A percentile compares a stretch with the other conserved stretches of the same genome.
Evolutionary conservation across 208 protist genomes (phyloP).

Genomic region (Acanthamoeba pearcei): DNA sequence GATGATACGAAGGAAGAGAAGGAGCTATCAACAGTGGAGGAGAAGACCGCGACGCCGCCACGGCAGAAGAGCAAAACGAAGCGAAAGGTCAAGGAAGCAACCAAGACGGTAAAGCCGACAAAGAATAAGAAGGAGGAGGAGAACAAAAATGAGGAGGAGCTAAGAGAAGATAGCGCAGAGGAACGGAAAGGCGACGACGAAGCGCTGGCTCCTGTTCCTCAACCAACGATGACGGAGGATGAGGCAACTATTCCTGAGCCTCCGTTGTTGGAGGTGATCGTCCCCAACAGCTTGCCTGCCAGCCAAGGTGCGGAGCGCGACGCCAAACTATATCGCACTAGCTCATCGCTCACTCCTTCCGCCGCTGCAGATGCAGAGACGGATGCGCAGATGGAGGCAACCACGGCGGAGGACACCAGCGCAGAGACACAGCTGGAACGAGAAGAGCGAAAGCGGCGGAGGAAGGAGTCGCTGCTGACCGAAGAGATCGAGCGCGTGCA

Average conservation of each 20-base stretch:
- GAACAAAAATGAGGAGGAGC: not conserved
- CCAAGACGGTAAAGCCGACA: not conserved
- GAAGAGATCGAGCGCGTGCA: constrained; percentile 23
- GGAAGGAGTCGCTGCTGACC: constrained; percentile 22
- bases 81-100: not conserved
- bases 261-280: not conserved
- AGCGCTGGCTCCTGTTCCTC: not conserved
- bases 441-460: not conserved
- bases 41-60: too few relatives aligned
- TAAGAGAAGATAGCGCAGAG: not conserved
- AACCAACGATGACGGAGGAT: not conserved
- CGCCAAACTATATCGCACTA: not conserved
- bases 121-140: not conserved
- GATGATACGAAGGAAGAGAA: too few relatives aligned
- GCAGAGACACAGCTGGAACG: not conserved
- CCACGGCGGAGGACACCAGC: not conserved
- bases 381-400: not conserved
- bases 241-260: not conserved
- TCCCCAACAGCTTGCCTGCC: constrained; percentile 10
- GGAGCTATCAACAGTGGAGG: too few relatives aligned
- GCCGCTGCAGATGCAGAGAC: too few relatives aligned
- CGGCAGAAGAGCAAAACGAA: not conserved
- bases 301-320: not conserved
- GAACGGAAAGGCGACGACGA: not conserved
- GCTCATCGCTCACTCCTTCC: not conserved